A percentile compares a stretch with the other conserved stretches of the same genome.
phyloP scores from a whole-genome alignment of 176 grass and related monocot genomes.

The Lolium multiflorum region DNA sequence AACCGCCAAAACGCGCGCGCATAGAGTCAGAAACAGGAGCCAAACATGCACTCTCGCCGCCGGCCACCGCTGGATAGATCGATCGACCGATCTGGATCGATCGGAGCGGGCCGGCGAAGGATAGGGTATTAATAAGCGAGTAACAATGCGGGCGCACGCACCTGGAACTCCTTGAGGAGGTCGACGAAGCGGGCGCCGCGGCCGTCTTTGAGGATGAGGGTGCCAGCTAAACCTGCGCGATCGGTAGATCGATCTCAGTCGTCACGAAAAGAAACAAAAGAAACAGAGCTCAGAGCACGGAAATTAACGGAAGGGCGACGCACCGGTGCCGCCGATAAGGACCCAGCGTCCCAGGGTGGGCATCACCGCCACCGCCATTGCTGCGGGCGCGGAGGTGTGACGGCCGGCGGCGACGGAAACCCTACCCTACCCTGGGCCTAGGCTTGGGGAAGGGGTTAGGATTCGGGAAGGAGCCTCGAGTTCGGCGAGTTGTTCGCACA shows the following conservation, averaged over 20 bases:
- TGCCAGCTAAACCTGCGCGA: conserved; percentile 33
- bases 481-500: not conserved
- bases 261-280: not conserved
- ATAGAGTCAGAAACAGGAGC: not conserved
- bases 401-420: not conserved
- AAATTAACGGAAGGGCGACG: not conserved
- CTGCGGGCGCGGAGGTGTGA: not conserved
- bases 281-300: not conserved
- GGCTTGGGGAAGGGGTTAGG: not conserved
- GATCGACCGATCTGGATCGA: not conserved
- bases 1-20: not conserved
- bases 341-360: conserved; percentile 36
- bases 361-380: conserved; percentile 61
- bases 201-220: conserved; percentile 53
- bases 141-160: not conserved
- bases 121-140: not conserved
- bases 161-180: conserved; percentile 64
- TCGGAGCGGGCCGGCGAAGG: not conserved
- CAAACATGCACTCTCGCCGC: not conserved
- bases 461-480: not conserved
- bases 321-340: conserved; percentile 56
- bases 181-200: conserved; percentile 47
- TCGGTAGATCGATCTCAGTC: not conserved
- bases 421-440: not conserved
- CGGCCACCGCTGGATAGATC: not conserved